These are phyloP conservation scores for Schwanniomyces pseudopolymorphus DNA, from an alignment of 805 yeast species.

Conservation along the genomic window DNA sequence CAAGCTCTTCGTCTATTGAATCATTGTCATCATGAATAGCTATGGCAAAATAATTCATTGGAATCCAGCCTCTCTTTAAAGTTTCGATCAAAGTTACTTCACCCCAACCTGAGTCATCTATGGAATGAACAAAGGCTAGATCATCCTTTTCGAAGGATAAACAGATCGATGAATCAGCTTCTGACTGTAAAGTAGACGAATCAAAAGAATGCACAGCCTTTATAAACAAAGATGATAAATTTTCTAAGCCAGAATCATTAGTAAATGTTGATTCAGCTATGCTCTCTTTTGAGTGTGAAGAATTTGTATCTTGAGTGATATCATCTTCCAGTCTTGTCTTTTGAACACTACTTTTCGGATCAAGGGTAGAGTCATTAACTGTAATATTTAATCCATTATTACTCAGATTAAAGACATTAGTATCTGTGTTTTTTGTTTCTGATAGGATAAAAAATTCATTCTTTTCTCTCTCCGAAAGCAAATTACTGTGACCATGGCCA, in stretches of 20 bases:
- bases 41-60: constrained; percentile 71
- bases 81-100: constrained; percentile 71
- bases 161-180: constrained; percentile 70
- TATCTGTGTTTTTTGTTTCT: not conserved
- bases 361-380: constrained; percentile 13
- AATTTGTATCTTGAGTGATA: not conserved
- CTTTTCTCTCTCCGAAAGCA: constrained; percentile 15
- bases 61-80: constrained; percentile 78
- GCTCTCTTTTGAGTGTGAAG: constrained; percentile 1
- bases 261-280: constrained; percentile 6
- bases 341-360: constrained; percentile 11
- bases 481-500: constrained; percentile 3
- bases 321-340: not conserved
- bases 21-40: constrained; percentile 34
- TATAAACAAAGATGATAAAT: constrained; percentile 52
- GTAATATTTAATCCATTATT: constrained; percentile 25
- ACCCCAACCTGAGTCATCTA: constrained; percentile 86
- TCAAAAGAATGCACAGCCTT: constrained; percentile 61
- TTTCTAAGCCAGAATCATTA: constrained; percentile 25
- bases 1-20: constrained; percentile 26
- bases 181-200: constrained; percentile 56
- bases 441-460: constrained; percentile 15
- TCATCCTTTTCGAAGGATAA: constrained; percentile 69
- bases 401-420: constrained; percentile 9
- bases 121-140: constrained; percentile 72